Base-by-base conservation (phyloP, 1,284 basidiomycete species). In the Mycosarcoma mackinlayi region DNA sequence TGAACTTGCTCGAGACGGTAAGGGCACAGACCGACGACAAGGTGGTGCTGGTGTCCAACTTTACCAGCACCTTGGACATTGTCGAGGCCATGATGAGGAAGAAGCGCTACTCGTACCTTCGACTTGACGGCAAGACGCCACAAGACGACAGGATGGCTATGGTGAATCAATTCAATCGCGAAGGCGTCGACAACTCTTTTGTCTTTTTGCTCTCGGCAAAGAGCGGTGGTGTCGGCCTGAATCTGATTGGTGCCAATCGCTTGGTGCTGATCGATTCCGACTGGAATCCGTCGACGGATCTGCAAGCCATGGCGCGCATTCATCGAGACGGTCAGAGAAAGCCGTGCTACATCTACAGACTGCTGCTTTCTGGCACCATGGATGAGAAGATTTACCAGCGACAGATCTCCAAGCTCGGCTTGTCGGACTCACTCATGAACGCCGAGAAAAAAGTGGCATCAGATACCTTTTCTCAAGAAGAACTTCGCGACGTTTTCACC, bases 181-280 rank as follows among this genome's bases (percentile, higher is more conserved):
- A 55, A 14, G 39, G 55, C 10, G 52, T 46, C 19, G 46, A 65
- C 11, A 46, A 40, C 10, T 50, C 38, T 21, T 86, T 97, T 79
- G 88, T 98, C 41, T 98, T 99, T 85, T 85, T 99, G 50, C 87
- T 99, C 16, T 94, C 92, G 83, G 94, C 92, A 72, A 98, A 98
- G 84, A 94, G 96, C 34, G 95, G 95, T 63, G 95, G 95, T 76
- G 97, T 94, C 76, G 94, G 96, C 79, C 95, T 98, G 86, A 98
- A 98, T 81, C 86, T 98, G 67, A 97, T 98, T 78, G 95, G 95
- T 7, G 95, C 95, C 3, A 98, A 98, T 82, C 89, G 95, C 14
- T 86, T 98, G 18, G 92, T 98, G 67, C 46, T 77, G 24, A 85
- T 88, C 62, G 95, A 99, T 83, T 93, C 91, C 46, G 95, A 98